Conservation (phyloP, 1,284 basidiomycete species). For the Heliocybe sulcata region DNA sequence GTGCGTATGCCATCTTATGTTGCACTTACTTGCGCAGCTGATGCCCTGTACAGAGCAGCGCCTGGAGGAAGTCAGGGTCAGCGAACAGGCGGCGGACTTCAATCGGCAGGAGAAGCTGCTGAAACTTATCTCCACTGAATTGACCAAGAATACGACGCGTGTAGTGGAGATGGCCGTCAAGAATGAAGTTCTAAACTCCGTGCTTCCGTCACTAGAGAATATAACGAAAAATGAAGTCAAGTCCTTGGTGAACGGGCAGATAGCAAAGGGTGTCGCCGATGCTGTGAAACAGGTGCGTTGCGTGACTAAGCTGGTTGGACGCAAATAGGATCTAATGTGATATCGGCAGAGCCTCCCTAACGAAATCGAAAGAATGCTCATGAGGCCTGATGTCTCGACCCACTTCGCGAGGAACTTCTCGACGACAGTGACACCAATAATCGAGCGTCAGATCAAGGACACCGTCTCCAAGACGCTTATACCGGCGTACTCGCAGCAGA, state of each 20-base stretch:
- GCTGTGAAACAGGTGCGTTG: constrained; percentile 62
- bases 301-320: constrained; percentile 10
- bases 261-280: constrained; percentile 63
- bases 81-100: constrained; percentile 72
- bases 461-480: constrained; percentile 64
- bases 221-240: constrained; percentile 77
- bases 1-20: constrained; percentile 31
- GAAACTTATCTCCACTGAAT: constrained; percentile 76
- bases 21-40: constrained; percentile 5
- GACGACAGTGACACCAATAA: constrained; percentile 56
- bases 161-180: constrained; percentile 83
- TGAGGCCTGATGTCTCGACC: constrained; percentile 67
- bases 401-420: constrained; percentile 70
- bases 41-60: constrained; percentile 52
- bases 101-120: constrained; percentile 79
- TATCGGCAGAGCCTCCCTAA: constrained; percentile 53
- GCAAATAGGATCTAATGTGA: background rate
- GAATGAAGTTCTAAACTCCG: constrained; percentile 70
- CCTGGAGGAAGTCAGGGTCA: constrained; percentile 68
- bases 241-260: constrained; percentile 65
- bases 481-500: constrained; percentile 65
- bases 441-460: constrained; percentile 78
- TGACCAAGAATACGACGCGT: constrained; percentile 77
- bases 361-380: constrained; percentile 70
- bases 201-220: constrained; percentile 69